Percentiles rank a stretch among this genome's conserved stretches.
These are phyloP conservation scores for Plantago coronopus DNA, from an alignment of 305 asterid species.

Conservation along the genomic window DNA sequence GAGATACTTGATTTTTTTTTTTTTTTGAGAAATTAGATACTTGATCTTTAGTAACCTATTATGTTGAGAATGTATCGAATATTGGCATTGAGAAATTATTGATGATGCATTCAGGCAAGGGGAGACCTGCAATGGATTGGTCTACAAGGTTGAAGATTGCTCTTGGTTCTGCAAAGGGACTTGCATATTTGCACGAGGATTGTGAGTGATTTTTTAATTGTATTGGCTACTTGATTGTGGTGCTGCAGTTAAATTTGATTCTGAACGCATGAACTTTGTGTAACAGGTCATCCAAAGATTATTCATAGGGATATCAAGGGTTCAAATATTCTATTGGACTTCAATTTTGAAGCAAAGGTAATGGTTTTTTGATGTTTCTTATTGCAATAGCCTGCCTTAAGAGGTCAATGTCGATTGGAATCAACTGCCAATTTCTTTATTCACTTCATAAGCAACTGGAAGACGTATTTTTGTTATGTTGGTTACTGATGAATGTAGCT, in stretches of 20 bases:
- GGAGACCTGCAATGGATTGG: conserved; percentile 72
- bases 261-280: conserved; percentile 13
- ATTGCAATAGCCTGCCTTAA: not conserved
- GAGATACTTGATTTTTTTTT: too few relatives aligned
- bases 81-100: conserved; percentile 7
- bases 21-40: too few relatives aligned
- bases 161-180: conserved; percentile 78
- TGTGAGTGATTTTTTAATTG: conserved; percentile 40
- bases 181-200: conserved; percentile 84
- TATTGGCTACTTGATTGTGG: not conserved
- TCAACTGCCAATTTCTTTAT: not conserved
- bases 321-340: conserved; percentile 64
- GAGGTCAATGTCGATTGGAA: not conserved
- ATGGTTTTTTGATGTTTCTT: not conserved
- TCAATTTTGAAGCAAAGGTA: conserved; percentile 78
- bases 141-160: conserved; percentile 61
- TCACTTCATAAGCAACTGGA: not conserved
- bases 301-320: conserved; percentile 86
- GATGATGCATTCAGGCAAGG: conserved; percentile 42
- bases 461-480: conserved; percentile 3
- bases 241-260: conserved; percentile 1
- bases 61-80: not conserved
- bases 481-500: conserved; percentile 18
- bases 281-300: conserved; percentile 83
- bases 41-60: too few relatives aligned